Evolutionary conservation across 1,284 basidiomycete species (phyloP), one percentile per base, ranked within the genome.

Genomic region (Ustilago loliicola): DNA sequence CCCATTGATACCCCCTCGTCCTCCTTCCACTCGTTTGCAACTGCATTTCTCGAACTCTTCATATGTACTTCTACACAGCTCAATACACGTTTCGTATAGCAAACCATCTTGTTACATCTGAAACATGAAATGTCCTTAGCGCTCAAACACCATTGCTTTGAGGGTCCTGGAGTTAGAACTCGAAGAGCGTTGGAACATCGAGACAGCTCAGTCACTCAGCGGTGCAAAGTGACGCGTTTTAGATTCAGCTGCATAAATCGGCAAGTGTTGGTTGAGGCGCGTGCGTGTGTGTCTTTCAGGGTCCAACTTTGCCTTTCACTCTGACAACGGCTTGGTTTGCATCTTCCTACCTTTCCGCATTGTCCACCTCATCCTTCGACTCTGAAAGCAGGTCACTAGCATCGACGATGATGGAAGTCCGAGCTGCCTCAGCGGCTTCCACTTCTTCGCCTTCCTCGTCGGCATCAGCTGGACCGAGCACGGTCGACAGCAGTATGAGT

Each of bases 51-150:
- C 4, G 60, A 53, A 17, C n/a, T 15, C 54, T 50, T 58, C 61
- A 61, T 57, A 11, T 73, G 65, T 73, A 73, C 71, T 73, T 65
- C 32, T 73, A 67, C 42, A 53, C 61, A 64, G 23, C 19, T 21
- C 62, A 61, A 42, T 57, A 25, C 59, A 38, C n/a, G 30, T 27
- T 17, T 29, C 11, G 29, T 48, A 38, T 25, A 32, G 27, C 19
- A n/a, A 25, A 3, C 17, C 54, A 17, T 25, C 23, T 27, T 40
- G 13, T 3, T 23, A 9, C 8, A 9, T 8, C 38, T 15, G 15
- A 15, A 40, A 2, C 15, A 40, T 17, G 38, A 15, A n/a, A 40
- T 40, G 15, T 17, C 15, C 19, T 6, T 36, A 36, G 34, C 34
- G 34, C 34, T 9, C 34, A 36, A 9, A 9, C 15, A 36, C n/a